Conservation (phyloP, 176 grass and related monocot species). For the Themeda triandra region DNA sequence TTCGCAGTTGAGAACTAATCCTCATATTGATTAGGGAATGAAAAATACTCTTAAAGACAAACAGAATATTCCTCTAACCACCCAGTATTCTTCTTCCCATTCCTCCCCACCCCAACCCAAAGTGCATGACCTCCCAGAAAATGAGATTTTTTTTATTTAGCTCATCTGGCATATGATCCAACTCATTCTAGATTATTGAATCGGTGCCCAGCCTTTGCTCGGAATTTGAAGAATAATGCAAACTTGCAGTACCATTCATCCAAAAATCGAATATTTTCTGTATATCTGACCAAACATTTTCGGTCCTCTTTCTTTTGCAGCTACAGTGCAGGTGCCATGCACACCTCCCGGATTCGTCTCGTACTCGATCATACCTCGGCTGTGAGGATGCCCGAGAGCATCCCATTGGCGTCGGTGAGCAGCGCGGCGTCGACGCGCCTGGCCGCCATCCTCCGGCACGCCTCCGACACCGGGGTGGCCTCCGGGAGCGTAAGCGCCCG, state of each 20-base stretch:
- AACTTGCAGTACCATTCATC: neutral
- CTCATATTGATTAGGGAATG: neutral
- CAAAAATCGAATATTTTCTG: neutral
- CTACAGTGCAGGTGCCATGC: neutral
- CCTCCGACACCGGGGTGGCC: conserved; percentile 57
- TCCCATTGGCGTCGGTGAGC: conserved; percentile 58
- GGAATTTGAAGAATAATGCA: neutral
- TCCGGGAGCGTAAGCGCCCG: conserved; percentile 71
- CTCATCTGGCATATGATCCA: neutral
- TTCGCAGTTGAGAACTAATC: neutral
- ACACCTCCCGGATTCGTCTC: neutral
- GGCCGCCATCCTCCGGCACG: conserved; percentile 65
- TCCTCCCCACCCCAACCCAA: neutral
- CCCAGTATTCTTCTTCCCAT: neutral
- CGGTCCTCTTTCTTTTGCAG: neutral
- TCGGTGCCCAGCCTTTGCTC: neutral
- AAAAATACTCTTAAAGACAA: neutral
- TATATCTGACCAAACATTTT: neutral
- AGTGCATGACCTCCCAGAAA: neutral
- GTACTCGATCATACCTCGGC: conserved; percentile 54
- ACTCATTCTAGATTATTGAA: neutral
- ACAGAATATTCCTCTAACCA: neutral
- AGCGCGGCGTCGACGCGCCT: conserved; percentile 67
- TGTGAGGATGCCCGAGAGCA: conserved; percentile 78
- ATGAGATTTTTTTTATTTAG: neutral